Evolutionary conservation across 345 rosid genomes (phyloP), one percentile per base, ranked within the genome.

Genomic region (Moricandia arvensis): DNA sequence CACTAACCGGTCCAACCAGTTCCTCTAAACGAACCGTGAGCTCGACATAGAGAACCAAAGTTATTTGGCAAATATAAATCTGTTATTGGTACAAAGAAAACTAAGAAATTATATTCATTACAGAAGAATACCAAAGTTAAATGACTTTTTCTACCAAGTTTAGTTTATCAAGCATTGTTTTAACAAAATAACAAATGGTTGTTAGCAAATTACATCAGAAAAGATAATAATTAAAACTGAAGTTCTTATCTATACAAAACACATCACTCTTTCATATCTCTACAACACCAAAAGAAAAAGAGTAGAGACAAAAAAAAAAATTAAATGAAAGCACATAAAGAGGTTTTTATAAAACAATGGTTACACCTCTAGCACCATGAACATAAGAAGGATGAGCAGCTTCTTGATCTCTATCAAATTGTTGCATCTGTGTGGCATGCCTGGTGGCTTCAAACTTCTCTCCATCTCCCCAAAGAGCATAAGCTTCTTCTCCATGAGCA

Each of bases 401-500:
- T 57, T 51, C 77, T 73, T 77, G 80, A 59, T 55, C 81, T 82
- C 59, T 79, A 81, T 12, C 80, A 59, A 71, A 81, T 73, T n/a
- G 79, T 37, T 13, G 30, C n/a, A 75, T 3, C 9, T 68, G 51
- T 79, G 81, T 33, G 21, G 89, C 88, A 64, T 91, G 92, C 33
- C 57, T 81, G 13, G 87, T 84, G 0, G 93, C 90, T 58, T 93
- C 98, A 61, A 84, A 90, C 75, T 85, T 91, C 59, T 93, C 98
- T 10, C 98, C 98, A 61, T 93, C 98, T 12, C 98, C 98, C 97
- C 98, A 93, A 2, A 93, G 93, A 6, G 96, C 97, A 53, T 93
- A 93, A 21, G 97, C 97, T 86, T 93, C 97, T 82, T 93, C 98
- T 0, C 98, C 98, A 12, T 93, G 97, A 30, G 86, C 97, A 0